phyloP scores from a whole-genome alignment of 2,329 filamentous ascomycete genomes.

The Cladosporium sp. region DNA sequence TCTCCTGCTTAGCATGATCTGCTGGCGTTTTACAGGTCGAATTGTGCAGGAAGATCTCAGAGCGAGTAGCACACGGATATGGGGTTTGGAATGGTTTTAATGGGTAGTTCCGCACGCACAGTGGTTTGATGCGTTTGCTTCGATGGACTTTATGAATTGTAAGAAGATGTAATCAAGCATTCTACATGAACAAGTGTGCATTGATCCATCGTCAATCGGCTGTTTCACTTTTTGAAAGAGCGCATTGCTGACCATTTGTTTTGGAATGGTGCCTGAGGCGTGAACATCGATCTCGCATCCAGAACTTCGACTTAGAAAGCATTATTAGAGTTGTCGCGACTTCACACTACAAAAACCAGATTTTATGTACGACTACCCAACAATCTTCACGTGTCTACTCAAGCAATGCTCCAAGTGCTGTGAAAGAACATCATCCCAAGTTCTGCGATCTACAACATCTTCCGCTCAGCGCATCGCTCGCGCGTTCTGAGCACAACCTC shows the following conservation, averaged over 20 bases:
- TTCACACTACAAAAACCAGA: not conserved
- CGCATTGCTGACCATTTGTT: not conserved
- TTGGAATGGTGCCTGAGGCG: not conserved
- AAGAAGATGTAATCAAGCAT: not conserved
- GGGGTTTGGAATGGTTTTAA: not conserved
- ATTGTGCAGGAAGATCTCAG: slow-evolving; percentile 11
- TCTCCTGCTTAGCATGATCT: not conserved
- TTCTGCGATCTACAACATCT: not conserved
- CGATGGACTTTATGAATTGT: not conserved
- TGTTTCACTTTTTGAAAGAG: not conserved
- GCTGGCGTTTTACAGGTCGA: not conserved
- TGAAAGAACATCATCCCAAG: not conserved
- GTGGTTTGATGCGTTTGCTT: not conserved
- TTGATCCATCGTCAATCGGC: not conserved
- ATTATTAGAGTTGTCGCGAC: not conserved
- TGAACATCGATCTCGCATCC: not conserved
- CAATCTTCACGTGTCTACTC: not conserved
- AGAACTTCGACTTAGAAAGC: not conserved
- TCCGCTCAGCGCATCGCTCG: not conserved
- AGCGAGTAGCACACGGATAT: slow-evolving; percentile 12
- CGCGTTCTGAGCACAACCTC: not conserved
- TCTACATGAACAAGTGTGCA: not conserved
- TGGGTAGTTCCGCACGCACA: not conserved
- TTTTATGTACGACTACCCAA: not conserved
- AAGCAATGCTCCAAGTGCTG: not conserved